These are phyloP conservation scores for Starmerella geochares DNA, from an alignment of 805 yeast genomes.

Conservation along the genomic window DNA sequence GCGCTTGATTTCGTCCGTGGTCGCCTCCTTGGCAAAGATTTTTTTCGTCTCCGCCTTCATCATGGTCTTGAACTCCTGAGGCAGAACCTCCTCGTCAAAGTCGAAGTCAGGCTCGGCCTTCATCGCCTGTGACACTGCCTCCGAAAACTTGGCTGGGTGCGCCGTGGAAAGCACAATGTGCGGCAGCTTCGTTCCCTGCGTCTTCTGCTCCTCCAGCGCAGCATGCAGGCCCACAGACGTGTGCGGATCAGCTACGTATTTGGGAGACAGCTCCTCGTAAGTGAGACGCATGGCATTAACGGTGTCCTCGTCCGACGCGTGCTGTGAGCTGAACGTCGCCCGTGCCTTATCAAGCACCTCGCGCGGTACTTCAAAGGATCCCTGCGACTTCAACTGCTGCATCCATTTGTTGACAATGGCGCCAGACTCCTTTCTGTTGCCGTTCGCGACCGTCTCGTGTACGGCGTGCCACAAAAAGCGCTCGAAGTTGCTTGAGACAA, in stretches of 20 bases:
- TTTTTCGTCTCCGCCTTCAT: constrained; percentile 66
- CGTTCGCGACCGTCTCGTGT: constrained; percentile 50
- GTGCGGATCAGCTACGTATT: constrained; percentile 91
- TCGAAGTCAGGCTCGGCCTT: constrained; percentile 58
- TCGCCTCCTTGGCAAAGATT: constrained; percentile 36
- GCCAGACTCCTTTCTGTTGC: constrained; percentile 62
- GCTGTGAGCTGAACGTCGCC: constrained; percentile 62
- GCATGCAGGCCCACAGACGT: constrained; percentile 89
- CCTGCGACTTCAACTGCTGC: constrained; percentile 61
- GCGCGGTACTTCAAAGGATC: constrained; percentile 62
- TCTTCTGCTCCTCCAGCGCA: constrained; percentile 45
- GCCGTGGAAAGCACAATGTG: constrained; percentile 86
- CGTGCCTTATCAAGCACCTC: constrained; percentile 57
- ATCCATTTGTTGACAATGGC: constrained; percentile 63
- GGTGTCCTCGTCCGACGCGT: constrained; percentile 71
- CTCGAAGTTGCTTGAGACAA: constrained; percentile 91
- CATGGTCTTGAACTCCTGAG: constrained; percentile 71
- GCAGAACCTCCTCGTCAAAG: constrained; percentile 80
- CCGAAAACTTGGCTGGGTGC: constrained; percentile 97
- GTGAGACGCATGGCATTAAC: constrained; percentile 62
- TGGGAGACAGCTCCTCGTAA: constrained; percentile 46
- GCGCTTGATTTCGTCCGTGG: constrained; percentile 45
- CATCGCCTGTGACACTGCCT: constrained; percentile 81
- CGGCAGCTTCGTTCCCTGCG: constrained; percentile 31
- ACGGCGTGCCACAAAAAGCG: constrained; percentile 91